Evolutionary conservation across 805 yeast genomes (phyloP), one percentile per base, ranked within the genome.

Genomic region (Yarrowia keelungensis): DNA sequence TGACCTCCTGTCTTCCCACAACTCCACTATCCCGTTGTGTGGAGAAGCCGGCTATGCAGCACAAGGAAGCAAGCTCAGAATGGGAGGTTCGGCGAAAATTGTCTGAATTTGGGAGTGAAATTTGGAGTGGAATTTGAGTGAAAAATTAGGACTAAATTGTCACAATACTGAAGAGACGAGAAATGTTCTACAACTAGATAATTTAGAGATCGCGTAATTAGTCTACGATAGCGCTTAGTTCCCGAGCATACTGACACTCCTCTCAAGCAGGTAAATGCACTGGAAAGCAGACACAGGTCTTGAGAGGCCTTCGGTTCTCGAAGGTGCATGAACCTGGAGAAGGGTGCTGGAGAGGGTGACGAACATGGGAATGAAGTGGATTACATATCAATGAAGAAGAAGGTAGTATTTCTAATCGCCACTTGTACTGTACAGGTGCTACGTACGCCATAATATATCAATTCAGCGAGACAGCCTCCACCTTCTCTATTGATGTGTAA

Each of bases 21-120:
- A 36, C 9, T 8, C 16, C 10, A 36, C 9, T 16, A 36, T 26
- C 22, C 16, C 9, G 43, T 53, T 53, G 45, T 53, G 59, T 39
- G 59, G 59, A 39, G 59, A 39, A 53, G 19, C 59, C 19, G 45
- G 22, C 59, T 38, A 53, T 53, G 59, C 59, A 53, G 45, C 59
- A 39, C 36, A 14, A 35, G 16, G 43, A 22, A 53, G 59, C 59
- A 53, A 53, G 22, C 45, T 16, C 59, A 39, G 59, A 12, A 36
- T 51, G 51, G 16, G 39, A 38, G n/a, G 16, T 12, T 38, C 12
- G 32, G 19, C 19, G 19, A 19, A 19, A 19, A 19, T 19, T 19
- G 19, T 19, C 19, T 26, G 32, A 26, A 26, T 26, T 26, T 12
- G 43, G 22, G 12, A 16, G 43, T 53, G 58, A 39, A 51, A 36